Base-by-base conservation (phyloP, 768 basidiomycete genomes). In the Agaricus subrufescens region DNA sequence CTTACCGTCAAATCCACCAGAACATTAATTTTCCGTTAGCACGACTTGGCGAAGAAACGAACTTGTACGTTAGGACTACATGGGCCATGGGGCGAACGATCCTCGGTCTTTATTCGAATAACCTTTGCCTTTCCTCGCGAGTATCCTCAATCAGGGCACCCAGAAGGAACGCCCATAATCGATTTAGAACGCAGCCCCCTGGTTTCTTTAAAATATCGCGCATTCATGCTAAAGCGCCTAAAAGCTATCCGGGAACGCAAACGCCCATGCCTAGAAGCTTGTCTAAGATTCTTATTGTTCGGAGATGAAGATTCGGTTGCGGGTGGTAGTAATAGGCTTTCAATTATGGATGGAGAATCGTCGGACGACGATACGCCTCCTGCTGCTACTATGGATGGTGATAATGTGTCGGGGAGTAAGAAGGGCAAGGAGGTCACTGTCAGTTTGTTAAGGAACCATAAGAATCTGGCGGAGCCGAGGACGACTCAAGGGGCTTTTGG, bases 401-500 rank as follows among this genome's bases (percentile, higher is more conserved):
- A 23, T 15, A 26, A 11, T 23, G 12, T 8, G 37, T 12, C 65
- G 15, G 64, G 58, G 48, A 61, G 70, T 62, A 80, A 73, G 65
- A 66, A 34, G 34, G 11, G 34, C 11, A 77, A 79, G 59, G 84
- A 84, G 30, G 63, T 76, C 10, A 78, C 82, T 0, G 75, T 82
- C 37, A 75, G 82, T 0, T 61, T 87, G 1, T 62, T 88, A 58
- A 75, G 84, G 49, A 83, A 77, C 49, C 79, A 85, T 61, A 89
- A 91, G 70, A 92, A 92, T 65, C 67, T 93, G 5, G 86, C 89
- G 0, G 91, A 94, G 67, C 87, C 92, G 1, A 74, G 90, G 58
- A 91, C 89, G 0, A 92, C 90, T 1, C 93, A 94, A 63, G 94
- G 91, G 2, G 81, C 86, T 0, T 96, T 95, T 73, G 90, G 93